Conservation (phyloP, 768 basidiomycete genomes). For the Phlegmacium glaucopus region DNA sequence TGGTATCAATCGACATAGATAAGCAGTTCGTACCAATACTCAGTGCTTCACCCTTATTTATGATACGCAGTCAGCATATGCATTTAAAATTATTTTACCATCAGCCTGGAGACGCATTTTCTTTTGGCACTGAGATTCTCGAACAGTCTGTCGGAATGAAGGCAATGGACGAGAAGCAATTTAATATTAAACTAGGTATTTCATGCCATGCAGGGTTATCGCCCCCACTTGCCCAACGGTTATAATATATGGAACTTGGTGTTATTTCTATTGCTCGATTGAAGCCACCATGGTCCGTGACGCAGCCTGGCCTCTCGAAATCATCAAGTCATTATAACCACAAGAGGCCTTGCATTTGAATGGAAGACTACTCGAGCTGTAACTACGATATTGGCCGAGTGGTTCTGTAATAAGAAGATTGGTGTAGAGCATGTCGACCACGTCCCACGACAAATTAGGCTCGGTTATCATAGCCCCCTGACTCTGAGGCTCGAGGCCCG, state of each 20-base stretch:
- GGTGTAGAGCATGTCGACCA: conserved; percentile 32
- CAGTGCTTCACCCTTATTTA: too few species aligned
- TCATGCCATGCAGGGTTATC: conserved; percentile 27
- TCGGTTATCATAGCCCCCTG: too few species aligned
- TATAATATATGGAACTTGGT: conserved; percentile 23
- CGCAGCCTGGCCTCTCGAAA: conserved; percentile 15
- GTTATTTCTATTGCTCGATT: conserved; percentile 24
- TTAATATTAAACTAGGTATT: conserved; percentile 25
- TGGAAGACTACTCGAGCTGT: too few species aligned
- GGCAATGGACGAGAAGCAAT: not conserved
- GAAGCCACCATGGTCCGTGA: conserved; percentile 23
- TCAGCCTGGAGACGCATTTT: not conserved
- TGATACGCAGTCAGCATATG: too few species aligned
- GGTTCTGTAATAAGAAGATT: conserved; percentile 26
- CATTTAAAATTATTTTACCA: too few species aligned
- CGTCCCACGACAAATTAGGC: too few species aligned
- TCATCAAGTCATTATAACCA: too few species aligned
- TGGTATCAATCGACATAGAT: too few species aligned
- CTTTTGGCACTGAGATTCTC: conserved; percentile 7
- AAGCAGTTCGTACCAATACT: too few species aligned
- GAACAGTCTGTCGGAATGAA: conserved; percentile 12
- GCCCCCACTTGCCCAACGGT: conserved; percentile 24
- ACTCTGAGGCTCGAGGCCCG: too few species aligned
- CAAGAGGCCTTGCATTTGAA: too few species aligned
- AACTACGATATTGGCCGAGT: conserved; percentile 23